phyloP scores from a whole-genome alignment of 495 filamentous ascomycete genomes.

The Daldinia vernicosa region DNA sequence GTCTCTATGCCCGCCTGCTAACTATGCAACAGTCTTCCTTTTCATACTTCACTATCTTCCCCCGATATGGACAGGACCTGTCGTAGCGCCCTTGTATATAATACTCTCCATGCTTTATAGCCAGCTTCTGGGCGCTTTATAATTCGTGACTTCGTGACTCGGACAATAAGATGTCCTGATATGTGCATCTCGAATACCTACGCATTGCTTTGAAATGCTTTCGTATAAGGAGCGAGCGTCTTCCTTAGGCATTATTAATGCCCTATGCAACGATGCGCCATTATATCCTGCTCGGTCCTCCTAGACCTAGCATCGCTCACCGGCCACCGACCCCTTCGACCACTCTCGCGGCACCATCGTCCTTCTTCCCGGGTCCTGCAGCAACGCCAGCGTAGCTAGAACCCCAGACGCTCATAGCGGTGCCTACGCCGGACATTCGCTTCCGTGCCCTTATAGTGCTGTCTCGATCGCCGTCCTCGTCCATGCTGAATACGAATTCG shows the following conservation, averaged over 20 bases:
- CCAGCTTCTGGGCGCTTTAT: constrained; percentile 33
- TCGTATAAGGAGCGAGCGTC: constrained; percentile 5
- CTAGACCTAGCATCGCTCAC: constrained; percentile 19
- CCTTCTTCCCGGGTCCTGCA: constrained; percentile 45
- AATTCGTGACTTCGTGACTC: constrained; percentile 36
- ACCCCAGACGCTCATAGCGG: constrained; percentile 46
- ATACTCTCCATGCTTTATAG: constrained; percentile 24
- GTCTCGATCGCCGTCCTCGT: constrained; percentile 71
- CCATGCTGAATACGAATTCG: constrained; percentile 83
- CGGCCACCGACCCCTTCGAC: constrained; percentile 45
- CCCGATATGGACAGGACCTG: constrained; percentile 13
- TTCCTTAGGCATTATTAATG: constrained; percentile 12
- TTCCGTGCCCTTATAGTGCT: constrained; percentile 53
- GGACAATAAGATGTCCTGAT: constrained; percentile 8
- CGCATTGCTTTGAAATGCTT: constrained; percentile 6
- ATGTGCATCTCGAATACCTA: constrained; percentile 17
- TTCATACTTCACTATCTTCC: constrained; percentile 18
- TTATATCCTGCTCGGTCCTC: constrained; percentile 12
- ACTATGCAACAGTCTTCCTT: constrained; percentile 37
- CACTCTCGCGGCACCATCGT: constrained; percentile 39
- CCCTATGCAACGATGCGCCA: constrained; percentile 11
- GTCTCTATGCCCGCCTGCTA: constrained; percentile 27
- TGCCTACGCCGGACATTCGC: constrained; percentile 50
- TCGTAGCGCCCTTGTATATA: constrained; percentile 25
- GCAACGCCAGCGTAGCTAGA: constrained; percentile 53